These are phyloP conservation scores for Cyberlindnera petersonii DNA, from an alignment of 805 yeast species.

Conservation along the genomic window DNA sequence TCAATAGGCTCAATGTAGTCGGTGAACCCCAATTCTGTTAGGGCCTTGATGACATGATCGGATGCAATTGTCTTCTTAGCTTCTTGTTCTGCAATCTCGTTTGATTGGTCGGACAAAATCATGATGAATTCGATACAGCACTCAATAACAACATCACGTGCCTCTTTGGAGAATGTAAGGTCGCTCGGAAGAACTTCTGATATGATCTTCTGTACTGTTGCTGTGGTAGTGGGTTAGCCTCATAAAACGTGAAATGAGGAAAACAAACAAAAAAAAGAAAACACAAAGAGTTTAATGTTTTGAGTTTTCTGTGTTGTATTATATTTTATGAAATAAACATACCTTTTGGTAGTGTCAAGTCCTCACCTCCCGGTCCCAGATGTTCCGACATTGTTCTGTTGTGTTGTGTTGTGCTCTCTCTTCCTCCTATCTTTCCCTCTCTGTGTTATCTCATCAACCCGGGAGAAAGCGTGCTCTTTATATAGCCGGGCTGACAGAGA, in stretches of 20 bases:
- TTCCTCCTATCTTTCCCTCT: background rate
- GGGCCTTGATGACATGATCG: constrained; percentile 90
- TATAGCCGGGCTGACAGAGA: too few relatives aligned
- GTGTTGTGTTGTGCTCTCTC: background rate
- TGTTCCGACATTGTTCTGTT: constrained; percentile 21
- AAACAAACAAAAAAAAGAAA: constrained; percentile 1
- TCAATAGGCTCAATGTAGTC: constrained; percentile 81
- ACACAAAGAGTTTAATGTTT: too few relatives aligned
- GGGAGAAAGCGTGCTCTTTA: background rate
- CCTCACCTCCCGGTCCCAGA: constrained; percentile 30
- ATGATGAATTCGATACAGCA: constrained; percentile 95
- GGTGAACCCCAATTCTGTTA: constrained; percentile 80
- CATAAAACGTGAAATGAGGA: background rate
- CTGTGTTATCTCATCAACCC: too few relatives aligned
- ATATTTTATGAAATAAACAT: too few relatives aligned
- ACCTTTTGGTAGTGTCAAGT: constrained; percentile 43
- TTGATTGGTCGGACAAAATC: constrained; percentile 89
- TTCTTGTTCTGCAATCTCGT: constrained; percentile 94
- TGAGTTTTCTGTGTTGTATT: too few relatives aligned
- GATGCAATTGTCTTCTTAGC: constrained; percentile 95
- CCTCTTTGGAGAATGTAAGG: constrained; percentile 83
- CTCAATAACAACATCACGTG: constrained; percentile 91
- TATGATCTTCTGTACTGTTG: constrained; percentile 93
- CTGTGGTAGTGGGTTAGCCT: constrained; percentile 32
- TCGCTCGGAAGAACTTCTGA: constrained; percentile 89